Evolutionary conservation across 257 asterid genomes (phyloP).

Genomic region (Nemophila menziesii): DNA sequence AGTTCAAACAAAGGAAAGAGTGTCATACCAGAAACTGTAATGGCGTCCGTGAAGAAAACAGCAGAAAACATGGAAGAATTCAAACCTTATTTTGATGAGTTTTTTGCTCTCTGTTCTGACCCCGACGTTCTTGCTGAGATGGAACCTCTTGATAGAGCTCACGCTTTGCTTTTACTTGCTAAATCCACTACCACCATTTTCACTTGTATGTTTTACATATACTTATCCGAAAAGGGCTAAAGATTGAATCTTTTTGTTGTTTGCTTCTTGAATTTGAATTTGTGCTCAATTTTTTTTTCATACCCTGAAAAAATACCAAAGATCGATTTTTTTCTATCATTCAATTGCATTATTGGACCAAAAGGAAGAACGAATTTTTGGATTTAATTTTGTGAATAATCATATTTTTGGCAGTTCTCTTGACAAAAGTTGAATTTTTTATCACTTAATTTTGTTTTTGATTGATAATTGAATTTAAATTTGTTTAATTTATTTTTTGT

Average conservation of each 20-base stretch:
- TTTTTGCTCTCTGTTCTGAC: constrained; percentile 40
- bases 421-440: too few relatives aligned
- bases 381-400: neutral
- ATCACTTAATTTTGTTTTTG: too few relatives aligned
- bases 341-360: too few relatives aligned
- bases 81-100: constrained; percentile 45
- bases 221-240: neutral
- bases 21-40: constrained; percentile 57
- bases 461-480: too few relatives aligned
- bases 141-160: constrained; percentile 83
- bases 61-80: constrained; percentile 56
- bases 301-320: too few relatives aligned
- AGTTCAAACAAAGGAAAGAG: constrained; percentile 18
- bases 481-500: constrained; percentile 16
- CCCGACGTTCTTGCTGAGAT: constrained; percentile 48
- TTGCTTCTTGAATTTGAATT: neutral
- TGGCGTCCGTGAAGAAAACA: constrained; percentile 70
- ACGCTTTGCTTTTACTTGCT: constrained; percentile 52
- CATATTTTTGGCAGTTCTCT: too few relatives aligned
- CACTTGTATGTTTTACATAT: constrained; percentile 35
- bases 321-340: too few relatives aligned
- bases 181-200: constrained; percentile 62
- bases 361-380: too few relatives aligned
- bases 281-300: neutral
- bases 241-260: neutral